phyloP scores from a whole-genome alignment of 1,139 yeast species.

The Blastobotrys capitulatus region DNA sequence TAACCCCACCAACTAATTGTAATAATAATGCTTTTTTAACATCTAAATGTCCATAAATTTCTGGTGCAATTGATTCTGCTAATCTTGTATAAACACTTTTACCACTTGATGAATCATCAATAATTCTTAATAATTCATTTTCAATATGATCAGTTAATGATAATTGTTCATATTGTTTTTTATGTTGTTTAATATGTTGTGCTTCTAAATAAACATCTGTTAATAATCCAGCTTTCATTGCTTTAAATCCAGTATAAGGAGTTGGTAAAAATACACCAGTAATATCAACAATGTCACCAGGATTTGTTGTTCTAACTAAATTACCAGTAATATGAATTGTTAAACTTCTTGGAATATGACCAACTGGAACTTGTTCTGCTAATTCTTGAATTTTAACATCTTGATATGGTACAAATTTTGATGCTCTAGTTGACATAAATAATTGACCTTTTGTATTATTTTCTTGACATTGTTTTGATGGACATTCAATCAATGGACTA shows the following conservation, averaged over 20 bases:
- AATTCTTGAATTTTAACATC: conserved; percentile 93
- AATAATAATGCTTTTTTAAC: conserved; percentile 85
- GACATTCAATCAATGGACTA: conserved; percentile 81
- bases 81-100: conserved; percentile 56
- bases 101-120: conserved; percentile 39
- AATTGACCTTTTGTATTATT: conserved; percentile 85
- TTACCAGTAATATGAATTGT: conserved; percentile 86
- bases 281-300: conserved; percentile 93
- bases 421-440: conserved; percentile 91
- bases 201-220: conserved; percentile 94
- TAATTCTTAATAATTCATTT: conserved; percentile 43
- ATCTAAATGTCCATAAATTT: conserved; percentile 90
- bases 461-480: conserved; percentile 69
- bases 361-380: conserved; percentile 95
- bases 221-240: conserved; percentile 82
- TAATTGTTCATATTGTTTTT: conserved; percentile 72
- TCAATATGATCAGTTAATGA: conserved; percentile 51
- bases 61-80: conserved; percentile 93
- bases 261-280: conserved; percentile 90
- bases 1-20: conserved; percentile 89
- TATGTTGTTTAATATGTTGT: conserved; percentile 79
- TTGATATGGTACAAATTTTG: conserved; percentile 91
- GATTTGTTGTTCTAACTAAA: conserved; percentile 77
- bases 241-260: conserved; percentile 93
- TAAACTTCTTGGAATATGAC: conserved; percentile 89